Percentiles rank a stretch among this genome's conserved stretches.
Evolutionary conservation across 2,329 filamentous ascomycete genomes (phyloP).

Genomic region (Colletotrichum sp.): DNA sequence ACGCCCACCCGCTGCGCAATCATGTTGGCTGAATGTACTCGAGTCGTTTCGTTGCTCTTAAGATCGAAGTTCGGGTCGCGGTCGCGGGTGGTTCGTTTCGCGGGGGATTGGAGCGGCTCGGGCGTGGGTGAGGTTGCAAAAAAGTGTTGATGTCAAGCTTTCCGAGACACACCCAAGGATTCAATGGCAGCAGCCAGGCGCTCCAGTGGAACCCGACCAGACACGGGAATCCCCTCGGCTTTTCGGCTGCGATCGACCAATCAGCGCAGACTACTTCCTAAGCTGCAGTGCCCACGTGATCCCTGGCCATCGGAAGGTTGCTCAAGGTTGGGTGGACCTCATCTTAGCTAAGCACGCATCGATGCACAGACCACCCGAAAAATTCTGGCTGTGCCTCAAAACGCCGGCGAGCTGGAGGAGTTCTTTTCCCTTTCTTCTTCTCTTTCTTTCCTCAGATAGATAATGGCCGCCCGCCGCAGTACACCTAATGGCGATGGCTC

Average conservation of each 20-base stretch:
- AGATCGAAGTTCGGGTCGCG: background rate
- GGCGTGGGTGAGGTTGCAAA: background rate
- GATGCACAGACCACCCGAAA: constrained; percentile 13
- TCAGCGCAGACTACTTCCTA: constrained; percentile 40
- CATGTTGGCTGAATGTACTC: constrained; percentile 46
- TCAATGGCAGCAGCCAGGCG: background rate
- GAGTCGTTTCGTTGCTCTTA: background rate
- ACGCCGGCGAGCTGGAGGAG: background rate
- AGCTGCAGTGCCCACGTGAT: constrained; percentile 27
- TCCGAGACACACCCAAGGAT: background rate
- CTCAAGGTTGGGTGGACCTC: background rate
- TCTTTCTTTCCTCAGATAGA: constrained; percentile 20
- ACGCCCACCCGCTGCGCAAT: constrained; percentile 62
- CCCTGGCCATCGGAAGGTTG: background rate
- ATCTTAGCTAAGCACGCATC: background rate
- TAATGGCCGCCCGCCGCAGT: constrained; percentile 21
- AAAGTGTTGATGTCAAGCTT: constrained; percentile 22
- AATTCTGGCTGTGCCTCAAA: constrained; percentile 7
- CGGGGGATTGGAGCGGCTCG: constrained; percentile 19
- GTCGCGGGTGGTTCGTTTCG: background rate
- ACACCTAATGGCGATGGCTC: constrained; percentile 17
- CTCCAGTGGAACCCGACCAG: background rate
- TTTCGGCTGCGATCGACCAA: constrained; percentile 50
- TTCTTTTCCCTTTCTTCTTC: background rate
- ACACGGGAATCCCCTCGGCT: constrained; percentile 34